Evolutionary conservation across 2,329 filamentous ascomycete genomes (phyloP).

Genomic region (Rhynchosporium agropyri): DNA sequence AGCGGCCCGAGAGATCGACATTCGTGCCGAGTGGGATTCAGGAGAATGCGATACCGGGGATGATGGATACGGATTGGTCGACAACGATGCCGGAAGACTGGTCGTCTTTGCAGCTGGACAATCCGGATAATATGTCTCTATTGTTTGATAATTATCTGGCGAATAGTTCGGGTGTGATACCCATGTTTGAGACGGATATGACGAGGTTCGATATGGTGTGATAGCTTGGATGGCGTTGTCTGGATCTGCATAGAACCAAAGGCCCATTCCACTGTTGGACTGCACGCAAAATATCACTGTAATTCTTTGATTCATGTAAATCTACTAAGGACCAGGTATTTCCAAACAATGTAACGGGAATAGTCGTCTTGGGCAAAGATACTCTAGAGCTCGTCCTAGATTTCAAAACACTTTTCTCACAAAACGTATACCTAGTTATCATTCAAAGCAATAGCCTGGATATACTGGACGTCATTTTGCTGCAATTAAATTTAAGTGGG

Average conservation of each 20-base stretch:
- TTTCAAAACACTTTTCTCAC: too few relatives aligned
- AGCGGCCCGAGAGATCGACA: neutral
- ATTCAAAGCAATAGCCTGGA: too few relatives aligned
- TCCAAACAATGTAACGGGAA: neutral
- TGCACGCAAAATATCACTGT: too few relatives aligned
- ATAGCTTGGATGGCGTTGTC: neutral
- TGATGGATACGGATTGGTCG: constrained; percentile 8
- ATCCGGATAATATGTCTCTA: constrained; percentile 20
- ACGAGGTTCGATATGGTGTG: constrained; percentile 14
- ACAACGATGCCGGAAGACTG: constrained; percentile 18
- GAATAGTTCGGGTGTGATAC: constrained; percentile 17
- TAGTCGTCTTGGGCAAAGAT: too few relatives aligned
- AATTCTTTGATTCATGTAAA: too few relatives aligned
- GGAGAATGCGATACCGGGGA: neutral
- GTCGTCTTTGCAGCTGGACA: constrained; percentile 14
- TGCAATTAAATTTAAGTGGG: constrained; percentile 9
- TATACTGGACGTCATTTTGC: constrained; percentile 19
- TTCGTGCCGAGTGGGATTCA: neutral
- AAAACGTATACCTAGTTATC: too few relatives aligned
- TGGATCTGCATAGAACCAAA: neutral
- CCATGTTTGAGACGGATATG: constrained; percentile 19
- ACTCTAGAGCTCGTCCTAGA: too few relatives aligned
- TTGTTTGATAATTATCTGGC: constrained; percentile 22
- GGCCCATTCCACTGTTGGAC: neutral
- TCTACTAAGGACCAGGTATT: too few relatives aligned